phyloP scores from a whole-genome alignment of 2,329 filamentous ascomycete genomes.

The Claviceps paspali region DNA sequence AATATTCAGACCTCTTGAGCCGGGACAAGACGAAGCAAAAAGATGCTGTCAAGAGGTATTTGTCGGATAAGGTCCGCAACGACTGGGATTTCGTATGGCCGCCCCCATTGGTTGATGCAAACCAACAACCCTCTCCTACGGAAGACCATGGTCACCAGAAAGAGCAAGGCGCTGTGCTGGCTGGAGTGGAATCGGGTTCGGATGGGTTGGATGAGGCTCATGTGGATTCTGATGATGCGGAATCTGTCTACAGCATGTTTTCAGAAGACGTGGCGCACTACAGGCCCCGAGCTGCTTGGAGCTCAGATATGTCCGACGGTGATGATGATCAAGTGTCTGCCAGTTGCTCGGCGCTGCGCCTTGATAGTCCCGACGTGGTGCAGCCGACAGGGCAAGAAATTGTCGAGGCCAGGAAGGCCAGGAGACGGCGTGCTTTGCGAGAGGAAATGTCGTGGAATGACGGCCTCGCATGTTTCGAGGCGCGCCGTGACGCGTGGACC shows the following conservation, averaged over 20 bases:
- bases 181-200: conserved; percentile 6
- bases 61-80: conserved; percentile 37
- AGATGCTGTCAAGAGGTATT: conserved; percentile 41
- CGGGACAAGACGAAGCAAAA: conserved; percentile 48
- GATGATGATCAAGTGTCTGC: conserved; percentile 26
- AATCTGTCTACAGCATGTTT: conserved; percentile 40
- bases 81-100: conserved; percentile 50
- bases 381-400: conserved; percentile 26
- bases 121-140: conserved; percentile 18
- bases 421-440: conserved; percentile 39
- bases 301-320: conserved; percentile 40
- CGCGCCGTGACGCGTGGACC: conserved; percentile 72
- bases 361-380: conserved; percentile 33
- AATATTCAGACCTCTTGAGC: conserved; percentile 45
- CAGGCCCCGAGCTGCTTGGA: conserved; percentile 37
- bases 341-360: conserved; percentile 33
- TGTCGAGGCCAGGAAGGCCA: conserved; percentile 34
- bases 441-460: conserved; percentile 65
- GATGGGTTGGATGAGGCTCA: conserved; percentile 9
- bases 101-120: too few species aligned
- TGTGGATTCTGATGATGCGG: conserved; percentile 27
- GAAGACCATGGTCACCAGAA: conserved; percentile 20
- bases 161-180: conserved; percentile 28
- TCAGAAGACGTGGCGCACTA: conserved; percentile 39
- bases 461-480: conserved; percentile 65